phyloP scores from a whole-genome alignment of 106 monocot species.

The Dendrobium huoshanense region DNA sequence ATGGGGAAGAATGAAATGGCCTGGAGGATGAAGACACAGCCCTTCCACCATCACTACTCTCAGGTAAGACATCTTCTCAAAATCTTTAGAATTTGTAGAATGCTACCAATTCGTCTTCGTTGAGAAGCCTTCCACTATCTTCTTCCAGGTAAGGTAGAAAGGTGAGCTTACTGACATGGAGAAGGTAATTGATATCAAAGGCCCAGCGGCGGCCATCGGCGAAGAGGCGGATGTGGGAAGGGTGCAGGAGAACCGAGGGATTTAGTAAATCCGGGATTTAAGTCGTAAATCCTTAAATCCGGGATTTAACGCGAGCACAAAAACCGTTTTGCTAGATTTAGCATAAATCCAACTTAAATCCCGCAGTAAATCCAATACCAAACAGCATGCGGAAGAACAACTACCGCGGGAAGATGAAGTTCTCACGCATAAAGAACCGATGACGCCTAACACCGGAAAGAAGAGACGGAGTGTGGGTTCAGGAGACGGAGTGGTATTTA shows the following conservation, averaged over 20 bases:
- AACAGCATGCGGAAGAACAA: no score
- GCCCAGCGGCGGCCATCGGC: slow-evolving; percentile 8
- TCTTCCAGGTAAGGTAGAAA: slow-evolving; percentile 6
- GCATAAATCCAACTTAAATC: no score
- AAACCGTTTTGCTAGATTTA: no score
- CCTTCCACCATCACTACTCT: slow-evolving; percentile 22
- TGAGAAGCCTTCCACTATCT: slow-evolving; percentile 15
- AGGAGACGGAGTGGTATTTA: no score
- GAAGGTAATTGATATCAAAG: background rate
- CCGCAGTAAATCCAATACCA: no score
- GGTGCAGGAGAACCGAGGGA: background rate
- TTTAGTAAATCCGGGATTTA: no score
- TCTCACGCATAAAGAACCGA: no score
- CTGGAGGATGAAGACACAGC: slow-evolving; percentile 13
- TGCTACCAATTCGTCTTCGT: slow-evolving; percentile 26
- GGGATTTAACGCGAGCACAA: no score
- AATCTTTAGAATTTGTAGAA: slow-evolving; percentile 18
- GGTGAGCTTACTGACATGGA: background rate
- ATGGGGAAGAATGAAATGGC: slow-evolving; percentile 14
- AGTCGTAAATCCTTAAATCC: no score
- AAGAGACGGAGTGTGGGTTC: no score
- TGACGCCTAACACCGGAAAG: no score
- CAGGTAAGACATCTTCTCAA: slow-evolving; percentile 7
- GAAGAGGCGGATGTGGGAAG: background rate
- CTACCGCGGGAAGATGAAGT: no score